Evolutionary conservation across 2,329 filamentous ascomycete genomes (phyloP), one percentile per base, ranked within the genome.

Genomic region (Neonectria coccinea): DNA sequence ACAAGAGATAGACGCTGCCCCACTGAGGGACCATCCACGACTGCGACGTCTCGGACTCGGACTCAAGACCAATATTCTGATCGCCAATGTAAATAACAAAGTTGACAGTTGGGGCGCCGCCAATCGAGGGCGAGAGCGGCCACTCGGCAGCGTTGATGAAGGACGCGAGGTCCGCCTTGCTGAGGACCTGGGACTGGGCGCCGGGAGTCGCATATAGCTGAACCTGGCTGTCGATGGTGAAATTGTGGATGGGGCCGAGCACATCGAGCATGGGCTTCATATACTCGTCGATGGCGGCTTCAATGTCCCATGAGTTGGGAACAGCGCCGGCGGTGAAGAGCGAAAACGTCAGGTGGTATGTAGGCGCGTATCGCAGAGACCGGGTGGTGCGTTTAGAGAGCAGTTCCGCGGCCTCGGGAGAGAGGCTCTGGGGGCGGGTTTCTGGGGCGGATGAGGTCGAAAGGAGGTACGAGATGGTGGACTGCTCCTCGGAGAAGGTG

Each of bases 131-230:
- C 67, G 92, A 97, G 3, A 99, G 81, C 0, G 96, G 96, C 96
- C 96, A 99, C 80, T 99, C 96, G 2, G 96, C 96, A 2, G 95
- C 94, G 74, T 99, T 99, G 79, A 99, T 94, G 75, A 99, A 99
- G 1, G 92, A 94, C 41, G 93, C 93, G 1, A 99, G 85, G 73
- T 97, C 94, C 71, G 97, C 92, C 76, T 93, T 94, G 73, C 88
- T 89, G 39, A 99, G 82, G 0, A 91, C 85, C 25, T 89, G 81
- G 16, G 85, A 84, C 72, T 87, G 85, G 1, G 88, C 86, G n/a
- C 89, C 86, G 0, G 88, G 87, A 1, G 83, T 81, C n/a, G 96
- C 95, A 76, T 97, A 97, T 0, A 98, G 86, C 79, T 99, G 96
- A 3, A 99, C 92, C 79, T 99, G 96, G 0, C 94, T 97, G 76